A percentile compares a stretch with the other conserved stretches of the same genome.
Conservation (phyloP, 768 basidiomycete genomes). For the Chlorophyllum brunneum region DNA sequence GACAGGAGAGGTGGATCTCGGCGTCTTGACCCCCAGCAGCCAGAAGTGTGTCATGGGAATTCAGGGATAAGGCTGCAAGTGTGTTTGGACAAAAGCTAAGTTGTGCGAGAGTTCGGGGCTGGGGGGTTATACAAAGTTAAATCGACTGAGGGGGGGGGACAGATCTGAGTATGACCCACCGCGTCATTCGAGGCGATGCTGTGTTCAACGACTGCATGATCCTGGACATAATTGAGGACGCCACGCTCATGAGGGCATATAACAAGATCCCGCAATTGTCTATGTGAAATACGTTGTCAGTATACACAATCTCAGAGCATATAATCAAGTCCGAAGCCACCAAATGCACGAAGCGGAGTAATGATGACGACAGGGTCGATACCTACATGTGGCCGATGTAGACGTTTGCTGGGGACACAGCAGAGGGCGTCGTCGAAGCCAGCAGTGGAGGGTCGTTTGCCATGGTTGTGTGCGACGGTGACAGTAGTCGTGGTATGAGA, state of each 20-base stretch:
- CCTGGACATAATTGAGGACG: conserved; percentile 58
- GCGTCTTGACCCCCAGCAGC: conserved; percentile 68
- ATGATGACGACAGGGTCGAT: conserved; percentile 1
- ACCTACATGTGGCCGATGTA: conserved; percentile 63
- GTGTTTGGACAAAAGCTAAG: conserved; percentile 53
- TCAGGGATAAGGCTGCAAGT: conserved; percentile 44
- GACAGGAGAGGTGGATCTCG: conserved; percentile 54
- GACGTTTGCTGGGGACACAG: conserved; percentile 38
- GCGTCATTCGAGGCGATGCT: conserved; percentile 44
- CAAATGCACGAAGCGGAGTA: conserved; percentile 12
- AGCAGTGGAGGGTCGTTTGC: conserved; percentile 43
- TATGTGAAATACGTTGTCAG: conserved; percentile 20
- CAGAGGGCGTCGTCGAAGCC: conserved; percentile 37
- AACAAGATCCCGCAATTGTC: conserved; percentile 76
- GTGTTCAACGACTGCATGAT: conserved; percentile 54
- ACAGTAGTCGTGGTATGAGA: conserved; percentile 4
- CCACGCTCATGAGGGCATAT: conserved; percentile 68
- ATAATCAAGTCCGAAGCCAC: too few species aligned
- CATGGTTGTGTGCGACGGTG: conserved; percentile 30
- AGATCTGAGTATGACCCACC: conserved; percentile 31
- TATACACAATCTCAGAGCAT: neutral
- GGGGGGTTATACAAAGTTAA: conserved; percentile 1
- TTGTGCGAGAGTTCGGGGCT: conserved; percentile 42
- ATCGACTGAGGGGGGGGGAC: conserved; percentile 12
- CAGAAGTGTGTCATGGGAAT: conserved; percentile 44